Conservation (phyloP, 2,329 filamentous ascomycete genomes). For the Cladosporium sphaerospermum region DNA sequence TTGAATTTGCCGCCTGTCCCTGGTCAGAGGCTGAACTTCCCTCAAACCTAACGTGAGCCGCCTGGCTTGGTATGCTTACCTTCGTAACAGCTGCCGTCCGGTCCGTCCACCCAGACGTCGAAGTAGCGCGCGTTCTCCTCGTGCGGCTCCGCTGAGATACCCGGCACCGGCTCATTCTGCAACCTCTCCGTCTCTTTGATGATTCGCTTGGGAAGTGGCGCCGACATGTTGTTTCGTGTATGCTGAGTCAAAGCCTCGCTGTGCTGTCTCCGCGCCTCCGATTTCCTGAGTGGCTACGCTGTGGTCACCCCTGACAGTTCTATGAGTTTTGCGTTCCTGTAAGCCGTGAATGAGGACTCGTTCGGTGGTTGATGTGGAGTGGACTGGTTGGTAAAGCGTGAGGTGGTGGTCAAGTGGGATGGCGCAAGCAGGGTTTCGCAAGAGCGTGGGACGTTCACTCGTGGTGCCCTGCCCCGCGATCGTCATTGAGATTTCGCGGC, state of each 20-base stretch:
- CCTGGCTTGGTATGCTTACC: conserved; percentile 46
- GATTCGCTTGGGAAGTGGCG: conserved; percentile 79
- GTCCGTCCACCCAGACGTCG: conserved; percentile 92
- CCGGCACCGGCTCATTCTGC: conserved; percentile 92
- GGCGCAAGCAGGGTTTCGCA: no score
- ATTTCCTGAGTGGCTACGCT: no score
- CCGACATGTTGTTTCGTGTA: conserved; percentile 46
- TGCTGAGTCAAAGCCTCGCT: conserved; percentile 3
- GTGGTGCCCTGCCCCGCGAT: no score
- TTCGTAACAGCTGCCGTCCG: conserved; percentile 88
- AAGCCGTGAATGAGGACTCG: no score
- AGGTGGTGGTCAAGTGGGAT: no score
- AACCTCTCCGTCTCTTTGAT: conserved; percentile 97
- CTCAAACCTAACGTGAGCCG: not conserved
- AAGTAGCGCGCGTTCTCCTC: conserved; percentile 98
- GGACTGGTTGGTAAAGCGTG: no score
- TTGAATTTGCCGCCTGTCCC: conserved; percentile 75
- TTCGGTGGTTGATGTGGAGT: no score
- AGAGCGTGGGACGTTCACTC: no score
- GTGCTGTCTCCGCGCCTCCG: not conserved
- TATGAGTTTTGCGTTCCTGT: no score
- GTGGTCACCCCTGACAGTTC: no score
- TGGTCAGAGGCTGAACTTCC: not conserved
- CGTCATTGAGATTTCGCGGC: no score
- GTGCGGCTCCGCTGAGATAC: conserved; percentile 91